Evolutionary conservation across 148 eudicot species (phyloP), one percentile per base, ranked within the genome.

Genomic region (Hydrangea macrophylla): DNA sequence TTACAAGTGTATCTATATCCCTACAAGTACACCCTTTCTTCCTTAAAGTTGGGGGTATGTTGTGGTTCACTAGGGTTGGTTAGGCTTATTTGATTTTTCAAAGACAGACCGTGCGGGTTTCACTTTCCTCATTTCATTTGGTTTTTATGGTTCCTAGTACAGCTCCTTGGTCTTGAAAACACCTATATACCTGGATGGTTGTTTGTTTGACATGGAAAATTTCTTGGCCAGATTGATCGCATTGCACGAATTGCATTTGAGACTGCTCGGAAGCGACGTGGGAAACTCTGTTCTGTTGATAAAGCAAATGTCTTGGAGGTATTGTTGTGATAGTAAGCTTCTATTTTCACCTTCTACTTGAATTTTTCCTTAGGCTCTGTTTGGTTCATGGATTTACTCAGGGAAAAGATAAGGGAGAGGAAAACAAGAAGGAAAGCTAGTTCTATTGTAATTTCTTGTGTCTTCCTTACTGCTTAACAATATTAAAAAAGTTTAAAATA

Each of bases 261-360:
- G 81, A 87, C 88, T 70, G 98, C 98, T 70, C 81, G 90, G 62
- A 91, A 90, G 79, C 88, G 97, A 62, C 83, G 78, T 59, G 85
- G 96, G 62, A 90, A 89, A 80, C 97, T 94, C 59, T 94, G 98
- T 79, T 94, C 97, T 58, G 98, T 94, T 78, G 98, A 94, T 73
- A 94, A 94, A 82, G 98, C 98, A 68, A 94, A 94, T 77, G 98
- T 94, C 54, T 80, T 94, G 74, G 98, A 94, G 97, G 98, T 94
- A 80, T 26, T 22, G 10, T 26, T 27, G 1, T 6, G 5, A 31
- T n/a, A 7, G 8, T 59, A 32, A 1, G 37, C 27, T 56, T 44
- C 23, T 42, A 50, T 37, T 31, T 30, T 10, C 30, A 31, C 15
- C 24, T 3, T 20, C 4, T 39, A n/a, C n/a, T n/a, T n/a, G n/a